phyloP scores from a whole-genome alignment of 305 asterid species.

The Fraxinus latifolia region DNA sequence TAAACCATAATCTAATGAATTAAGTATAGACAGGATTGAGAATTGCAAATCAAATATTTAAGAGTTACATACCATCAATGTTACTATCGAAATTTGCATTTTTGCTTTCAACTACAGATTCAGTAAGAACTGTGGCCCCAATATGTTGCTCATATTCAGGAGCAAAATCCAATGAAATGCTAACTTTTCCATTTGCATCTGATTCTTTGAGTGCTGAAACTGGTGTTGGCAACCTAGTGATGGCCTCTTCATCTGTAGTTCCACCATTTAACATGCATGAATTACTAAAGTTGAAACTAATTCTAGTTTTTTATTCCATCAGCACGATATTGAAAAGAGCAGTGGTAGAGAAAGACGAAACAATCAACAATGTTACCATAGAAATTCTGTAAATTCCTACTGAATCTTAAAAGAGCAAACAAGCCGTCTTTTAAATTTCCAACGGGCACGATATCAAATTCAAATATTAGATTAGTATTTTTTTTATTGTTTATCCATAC shows the following conservation, averaged over 20 bases:
- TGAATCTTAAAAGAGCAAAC: not conserved
- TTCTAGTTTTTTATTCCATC: not conserved
- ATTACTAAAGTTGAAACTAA: not conserved
- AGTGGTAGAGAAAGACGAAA: constrained; percentile 6
- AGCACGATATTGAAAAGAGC: not conserved
- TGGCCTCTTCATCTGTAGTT: constrained; percentile 3
- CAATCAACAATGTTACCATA: not conserved
- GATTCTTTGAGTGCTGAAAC: constrained; percentile 25
- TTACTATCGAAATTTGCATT: constrained; percentile 25
- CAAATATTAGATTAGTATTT: not conserved
- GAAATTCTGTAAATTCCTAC: not conserved
- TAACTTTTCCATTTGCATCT: constrained; percentile 31
- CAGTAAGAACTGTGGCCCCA: constrained; percentile 30
- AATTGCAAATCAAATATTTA: not conserved
- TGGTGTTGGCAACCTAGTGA: constrained; percentile 28
- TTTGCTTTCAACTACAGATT: constrained; percentile 33
- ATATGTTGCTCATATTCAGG: constrained; percentile 36
- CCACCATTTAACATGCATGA: constrained; percentile 25
- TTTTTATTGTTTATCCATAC: not conserved
- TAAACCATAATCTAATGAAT: not conserved
- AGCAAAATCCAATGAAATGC: constrained; percentile 39
- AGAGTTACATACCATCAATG: constrained; percentile 32
- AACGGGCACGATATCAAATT: not conserved
- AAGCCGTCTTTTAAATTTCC: not conserved
- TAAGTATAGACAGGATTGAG: not conserved